Base-by-base conservation (phyloP, 2,329 filamentous ascomycete genomes). In the Metarhizium humberi region DNA sequence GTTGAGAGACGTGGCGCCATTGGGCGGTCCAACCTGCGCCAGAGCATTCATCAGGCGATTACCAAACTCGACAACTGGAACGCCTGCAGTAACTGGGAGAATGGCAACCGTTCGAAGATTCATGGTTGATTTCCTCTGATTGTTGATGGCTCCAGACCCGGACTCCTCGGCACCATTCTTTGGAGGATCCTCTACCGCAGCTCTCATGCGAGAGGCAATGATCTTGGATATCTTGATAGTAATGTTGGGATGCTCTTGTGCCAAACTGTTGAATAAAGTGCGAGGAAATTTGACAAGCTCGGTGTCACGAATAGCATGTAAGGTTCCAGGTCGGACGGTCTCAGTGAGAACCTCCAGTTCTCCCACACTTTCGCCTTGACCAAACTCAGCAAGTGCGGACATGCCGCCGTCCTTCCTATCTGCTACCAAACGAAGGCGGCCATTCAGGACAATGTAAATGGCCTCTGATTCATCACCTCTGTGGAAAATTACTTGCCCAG, bases 171-270 rank as follows among this genome's bases (percentile, higher is more conserved):
- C 78, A 53, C 84, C 78, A 43, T 86, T 79, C 40, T 83, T 80
- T 16, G 89, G 73, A 2, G 90, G 88, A 63, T 92, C 87, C 62
- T 97, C 90, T 20, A 97, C 83, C 43, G 96, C 73, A 46, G 89
- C 82, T 58, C 92, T 81, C 94, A 99, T 97, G 3, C 94, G 85
- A 40, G 92, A 91, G 0, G 94, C 94, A 64, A 99, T 96, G 62
- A 99, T 94, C 70, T 97, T 99, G 1, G 94, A 97, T 32, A 99
- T 95, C 71, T 97, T 96, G 69, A 99, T 97, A 0, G 94, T 97
- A 65, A 99, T 99, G 47, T 91, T 95, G 5, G 94, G 94, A 66
- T 99, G 94, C 66, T 99, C 94, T 66, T 96, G 87, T 0, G 94
- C 94, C 53, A 99, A 81, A 66, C 94, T 99, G 75, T 99, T 99